These are phyloP conservation scores for Voacanga thouarsii DNA, from an alignment of 257 asterid genomes.

Conservation along the genomic window DNA sequence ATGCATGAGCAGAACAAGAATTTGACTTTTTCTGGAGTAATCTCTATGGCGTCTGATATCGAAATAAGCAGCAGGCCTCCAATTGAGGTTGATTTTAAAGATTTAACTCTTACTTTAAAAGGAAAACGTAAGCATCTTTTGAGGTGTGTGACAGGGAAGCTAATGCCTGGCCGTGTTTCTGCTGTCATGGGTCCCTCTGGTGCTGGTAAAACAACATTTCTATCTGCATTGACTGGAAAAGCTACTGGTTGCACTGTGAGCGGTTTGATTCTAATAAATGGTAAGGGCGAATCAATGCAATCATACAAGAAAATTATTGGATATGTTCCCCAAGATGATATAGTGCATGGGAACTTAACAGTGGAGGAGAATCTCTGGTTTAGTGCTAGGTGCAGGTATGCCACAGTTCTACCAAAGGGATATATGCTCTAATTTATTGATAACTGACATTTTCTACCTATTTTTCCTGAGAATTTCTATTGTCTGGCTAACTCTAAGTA, in stretches of 20 bases:
- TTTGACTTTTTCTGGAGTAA: constrained; percentile 86
- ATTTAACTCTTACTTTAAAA: constrained; percentile 78
- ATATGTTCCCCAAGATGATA: constrained; percentile 96
- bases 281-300: constrained; percentile 69
- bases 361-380: constrained; percentile 99
- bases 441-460: not conserved
- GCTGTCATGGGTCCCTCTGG: constrained; percentile 99
- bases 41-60: constrained; percentile 68
- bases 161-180: constrained; percentile 86
- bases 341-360: constrained; percentile 95
- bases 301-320: constrained; percentile 84
- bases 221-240: constrained; percentile 91
- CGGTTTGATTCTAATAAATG: constrained; percentile 82
- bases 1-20: constrained; percentile 76
- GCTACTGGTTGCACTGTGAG: constrained; percentile 84
- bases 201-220: constrained; percentile 96
- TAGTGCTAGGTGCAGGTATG: constrained; percentile 98
- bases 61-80: constrained; percentile 67
- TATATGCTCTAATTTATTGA: not conserved
- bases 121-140: constrained; percentile 82
- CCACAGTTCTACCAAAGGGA: not conserved
- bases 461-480: not conserved
- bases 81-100: constrained; percentile 80
- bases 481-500: not conserved
- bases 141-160: constrained; percentile 82